These are phyloP conservation scores for Penicillium hordei DNA, from an alignment of 2,329 filamentous ascomycete species.

Conservation along the genomic window DNA sequence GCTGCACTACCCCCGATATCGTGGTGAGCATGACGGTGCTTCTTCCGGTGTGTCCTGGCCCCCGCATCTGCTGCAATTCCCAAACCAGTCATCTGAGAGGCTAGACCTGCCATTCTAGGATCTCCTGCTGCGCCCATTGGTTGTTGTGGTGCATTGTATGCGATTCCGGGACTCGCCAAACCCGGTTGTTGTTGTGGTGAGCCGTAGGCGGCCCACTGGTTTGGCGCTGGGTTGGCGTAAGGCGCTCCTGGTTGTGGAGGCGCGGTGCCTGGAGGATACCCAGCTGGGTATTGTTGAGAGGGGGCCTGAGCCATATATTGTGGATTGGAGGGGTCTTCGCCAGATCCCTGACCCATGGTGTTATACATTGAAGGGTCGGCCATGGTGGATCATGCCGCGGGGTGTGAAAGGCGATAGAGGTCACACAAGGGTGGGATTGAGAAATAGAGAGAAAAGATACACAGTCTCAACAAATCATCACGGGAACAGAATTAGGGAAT, in stretches of 20 bases:
- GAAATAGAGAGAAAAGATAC: conserved; percentile 8
- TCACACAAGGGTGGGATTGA: conserved; percentile 2
- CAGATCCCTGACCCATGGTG: conserved; percentile 37
- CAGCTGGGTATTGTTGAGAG: conserved; percentile 53
- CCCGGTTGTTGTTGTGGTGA: conserved; percentile 30
- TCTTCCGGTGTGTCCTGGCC: conserved; percentile 68
- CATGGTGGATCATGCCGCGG: conserved; percentile 40
- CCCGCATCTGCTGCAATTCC: conserved; percentile 57
- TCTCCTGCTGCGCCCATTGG: conserved; percentile 27
- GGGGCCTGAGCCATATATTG: conserved; percentile 47
- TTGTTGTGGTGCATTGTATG: conserved; percentile 31
- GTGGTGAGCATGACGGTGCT: conserved; percentile 91
- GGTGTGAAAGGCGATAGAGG: conserved; percentile 1
- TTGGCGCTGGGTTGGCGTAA: conserved; percentile 36
- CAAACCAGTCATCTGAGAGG: conserved; percentile 75
- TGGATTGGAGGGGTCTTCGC: conserved; percentile 57
- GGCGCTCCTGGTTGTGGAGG: conserved; percentile 41
- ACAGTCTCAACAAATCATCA: conserved; percentile 6
- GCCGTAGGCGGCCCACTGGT: conserved; percentile 35
- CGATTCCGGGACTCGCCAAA: conserved; percentile 26
- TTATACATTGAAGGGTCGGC: conserved; percentile 45
- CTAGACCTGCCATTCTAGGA: conserved; percentile 42
- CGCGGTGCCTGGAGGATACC: conserved; percentile 36
- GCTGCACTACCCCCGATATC: conserved; percentile 61
- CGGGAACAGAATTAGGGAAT: background rate